phyloP scores from a whole-genome alignment of 805 yeast genomes.

The Saturnispora bothae region DNA sequence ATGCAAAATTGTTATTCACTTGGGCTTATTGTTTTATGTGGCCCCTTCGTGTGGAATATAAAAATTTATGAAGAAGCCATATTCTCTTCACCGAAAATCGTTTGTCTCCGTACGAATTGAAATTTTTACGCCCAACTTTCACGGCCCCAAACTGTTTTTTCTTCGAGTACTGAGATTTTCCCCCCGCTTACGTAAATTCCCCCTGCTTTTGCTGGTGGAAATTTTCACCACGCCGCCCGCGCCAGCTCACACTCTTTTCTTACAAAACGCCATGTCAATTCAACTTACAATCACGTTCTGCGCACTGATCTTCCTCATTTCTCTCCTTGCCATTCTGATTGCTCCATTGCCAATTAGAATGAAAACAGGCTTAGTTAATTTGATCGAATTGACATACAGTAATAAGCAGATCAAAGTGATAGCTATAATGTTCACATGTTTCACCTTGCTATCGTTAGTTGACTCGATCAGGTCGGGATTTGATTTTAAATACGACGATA shows the following conservation, averaged over 20 bases:
- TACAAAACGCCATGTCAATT: constrained; percentile 18
- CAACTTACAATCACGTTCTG: constrained; percentile 30
- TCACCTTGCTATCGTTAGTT: constrained; percentile 35
- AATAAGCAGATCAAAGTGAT: constrained; percentile 5
- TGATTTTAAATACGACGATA: constrained; percentile 9
- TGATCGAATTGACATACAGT: not conserved
- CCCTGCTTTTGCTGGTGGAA: too few relatives aligned
- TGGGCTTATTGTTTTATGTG: too few relatives aligned
- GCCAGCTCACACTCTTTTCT: not conserved
- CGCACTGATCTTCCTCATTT: constrained; percentile 36
- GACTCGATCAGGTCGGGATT: constrained; percentile 30
- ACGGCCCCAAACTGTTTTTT: too few relatives aligned
- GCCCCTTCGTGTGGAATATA: too few relatives aligned
- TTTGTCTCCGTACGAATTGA: too few relatives aligned
- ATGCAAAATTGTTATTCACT: too few relatives aligned
- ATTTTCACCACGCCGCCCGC: too few relatives aligned
- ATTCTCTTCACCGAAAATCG: too few relatives aligned
- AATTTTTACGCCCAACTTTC: too few relatives aligned
- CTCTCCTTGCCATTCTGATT: constrained; percentile 31
- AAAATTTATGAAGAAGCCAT: too few relatives aligned
- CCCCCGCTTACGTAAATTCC: too few relatives aligned
- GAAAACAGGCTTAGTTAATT: constrained; percentile 27
- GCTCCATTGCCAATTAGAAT: constrained; percentile 40
- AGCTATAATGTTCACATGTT: constrained; percentile 6
- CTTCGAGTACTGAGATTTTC: too few relatives aligned